These are phyloP conservation scores for Trypanosoma caninum DNA, from an alignment of 208 protist species.

Conservation along the genomic window DNA sequence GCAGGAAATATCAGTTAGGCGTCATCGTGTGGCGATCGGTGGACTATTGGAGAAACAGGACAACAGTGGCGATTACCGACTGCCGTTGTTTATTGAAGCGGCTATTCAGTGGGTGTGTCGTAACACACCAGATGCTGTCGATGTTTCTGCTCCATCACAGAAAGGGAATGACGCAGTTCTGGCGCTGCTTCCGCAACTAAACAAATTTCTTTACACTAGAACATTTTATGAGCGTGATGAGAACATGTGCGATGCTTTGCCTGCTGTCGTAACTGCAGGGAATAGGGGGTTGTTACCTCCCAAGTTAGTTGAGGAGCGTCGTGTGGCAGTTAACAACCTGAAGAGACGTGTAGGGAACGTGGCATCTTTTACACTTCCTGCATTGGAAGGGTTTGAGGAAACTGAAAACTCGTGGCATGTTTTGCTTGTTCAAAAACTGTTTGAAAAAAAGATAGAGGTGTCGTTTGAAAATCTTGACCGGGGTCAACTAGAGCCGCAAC, in stretches of 20 bases:
- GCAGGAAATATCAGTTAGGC: constrained; percentile 1
- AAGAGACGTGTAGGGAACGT: constrained; percentile 46
- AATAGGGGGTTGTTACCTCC: neutral
- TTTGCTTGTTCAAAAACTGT: constrained; percentile 45
- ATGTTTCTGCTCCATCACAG: constrained; percentile 30
- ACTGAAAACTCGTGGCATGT: constrained; percentile 24
- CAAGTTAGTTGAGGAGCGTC: constrained; percentile 4
- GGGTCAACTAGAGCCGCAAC: constrained; percentile 35
- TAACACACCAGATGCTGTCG: constrained; percentile 11
- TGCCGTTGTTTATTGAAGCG: constrained; percentile 10
- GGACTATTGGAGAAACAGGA: neutral
- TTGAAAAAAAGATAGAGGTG: constrained; percentile 37
- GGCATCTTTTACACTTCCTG: constrained; percentile 29
- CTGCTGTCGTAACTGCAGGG: neutral
- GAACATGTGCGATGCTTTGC: neutral
- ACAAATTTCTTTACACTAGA: constrained; percentile 29
- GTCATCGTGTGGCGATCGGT: neutral
- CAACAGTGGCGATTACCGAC: neutral
- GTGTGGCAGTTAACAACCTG: constrained; percentile 25
- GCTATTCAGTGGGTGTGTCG: constrained; percentile 10
- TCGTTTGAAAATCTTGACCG: constrained; percentile 33
- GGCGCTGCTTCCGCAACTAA: constrained; percentile 5
- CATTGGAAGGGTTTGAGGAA: neutral
- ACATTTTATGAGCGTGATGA: constrained; percentile 23
- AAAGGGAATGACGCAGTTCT: constrained; percentile 27